phyloP scores from a whole-genome alignment of 2,329 filamentous ascomycete species.

The Penicillium sp. region DNA sequence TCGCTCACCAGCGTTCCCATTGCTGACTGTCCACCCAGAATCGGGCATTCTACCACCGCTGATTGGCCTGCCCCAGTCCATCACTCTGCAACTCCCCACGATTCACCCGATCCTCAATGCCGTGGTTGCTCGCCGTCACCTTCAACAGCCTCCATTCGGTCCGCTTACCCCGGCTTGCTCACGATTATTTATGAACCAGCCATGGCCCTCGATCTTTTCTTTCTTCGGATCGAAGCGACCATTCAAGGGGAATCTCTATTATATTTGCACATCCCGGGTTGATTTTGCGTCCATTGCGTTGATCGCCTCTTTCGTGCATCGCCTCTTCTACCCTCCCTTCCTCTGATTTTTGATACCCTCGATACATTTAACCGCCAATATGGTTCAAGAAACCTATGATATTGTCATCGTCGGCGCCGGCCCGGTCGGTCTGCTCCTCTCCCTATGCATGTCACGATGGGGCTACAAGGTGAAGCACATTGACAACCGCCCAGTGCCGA shows the following conservation, averaged over 20 bases:
- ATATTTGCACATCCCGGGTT: not conserved
- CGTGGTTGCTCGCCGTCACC: conserved; percentile 35
- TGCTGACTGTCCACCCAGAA: conserved; percentile 9
- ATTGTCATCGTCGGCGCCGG: conserved; percentile 86
- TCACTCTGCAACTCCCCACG: conserved; percentile 19
- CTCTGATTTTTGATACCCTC: not conserved
- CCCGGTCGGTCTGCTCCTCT: conserved; percentile 83
- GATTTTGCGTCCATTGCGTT: not conserved
- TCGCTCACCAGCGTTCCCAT: conserved; percentile 2
- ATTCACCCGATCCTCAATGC: conserved; percentile 40
- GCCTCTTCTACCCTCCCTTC: not conserved
- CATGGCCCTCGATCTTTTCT: conserved; percentile 20
- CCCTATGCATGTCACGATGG: conserved; percentile 85
- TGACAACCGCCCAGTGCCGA: conserved; percentile 85
- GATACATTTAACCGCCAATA: conserved; percentile 17
- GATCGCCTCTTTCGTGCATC: not conserved
- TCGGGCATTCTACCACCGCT: not conserved
- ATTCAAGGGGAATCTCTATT: conserved; percentile 13
- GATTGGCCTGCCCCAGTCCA: conserved; percentile 15
- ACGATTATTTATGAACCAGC: conserved; percentile 32
- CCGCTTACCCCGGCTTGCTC: conserved; percentile 23
- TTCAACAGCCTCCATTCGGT: conserved; percentile 8
- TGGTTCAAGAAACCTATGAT: conserved; percentile 58
- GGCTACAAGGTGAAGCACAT: conserved; percentile 95
- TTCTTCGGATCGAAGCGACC: conserved; percentile 6